Base-by-base conservation (phyloP, 78 protist species). In the Cavenderia fasciculata region DNA sequence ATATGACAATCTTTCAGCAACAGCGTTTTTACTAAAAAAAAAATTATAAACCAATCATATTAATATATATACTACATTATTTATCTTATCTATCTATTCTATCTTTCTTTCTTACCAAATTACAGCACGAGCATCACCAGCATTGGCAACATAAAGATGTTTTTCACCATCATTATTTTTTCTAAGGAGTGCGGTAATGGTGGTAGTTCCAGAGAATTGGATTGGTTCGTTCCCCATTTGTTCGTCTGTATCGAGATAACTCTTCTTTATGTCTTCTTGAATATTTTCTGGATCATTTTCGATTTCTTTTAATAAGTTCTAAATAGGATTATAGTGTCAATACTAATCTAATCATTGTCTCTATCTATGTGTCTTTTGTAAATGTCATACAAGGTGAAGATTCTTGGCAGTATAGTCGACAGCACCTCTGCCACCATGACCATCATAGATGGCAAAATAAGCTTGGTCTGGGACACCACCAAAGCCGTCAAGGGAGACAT, bases 121-220 rank as follows among this genome's bases (percentile, higher is more conserved):
- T n/a, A 90, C 94, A 2, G 94, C 79, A 72, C 94, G 84, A 41
- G 94, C 94, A 73, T 90, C 94, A 72, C 94, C 94, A 57, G 88
- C 94, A 78, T 90, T 90, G 43, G 94, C 94, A 38, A 70, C 33
- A 29, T 90, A 90, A n/a, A 90, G 69, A 27, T 52, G 36, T 73
- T 40, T 90, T 44, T 77, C 85, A 19, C 73, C 74, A 41, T 65
- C 61, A 10, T 46, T 56, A 25, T 43, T 40, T 25, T 90, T 47
- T 70, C 84, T 52, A 51, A 90, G 56, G 49, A 78, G 68, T 2
- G 94, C 88, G 43, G 87, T 52, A 54, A 90, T 75, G 16, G 94
- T 59, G 0, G 94, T 90, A 36, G 94, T 78, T 51, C 94, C 94
- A 44, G 88, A 70, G 31, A 66, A 73, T 21, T 72, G 72, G 29